A percentile compares a stretch with the other conserved stretches of the same genome.
Conservation (phyloP, 257 asterid species). For the Knoxia roxburghii region DNA sequence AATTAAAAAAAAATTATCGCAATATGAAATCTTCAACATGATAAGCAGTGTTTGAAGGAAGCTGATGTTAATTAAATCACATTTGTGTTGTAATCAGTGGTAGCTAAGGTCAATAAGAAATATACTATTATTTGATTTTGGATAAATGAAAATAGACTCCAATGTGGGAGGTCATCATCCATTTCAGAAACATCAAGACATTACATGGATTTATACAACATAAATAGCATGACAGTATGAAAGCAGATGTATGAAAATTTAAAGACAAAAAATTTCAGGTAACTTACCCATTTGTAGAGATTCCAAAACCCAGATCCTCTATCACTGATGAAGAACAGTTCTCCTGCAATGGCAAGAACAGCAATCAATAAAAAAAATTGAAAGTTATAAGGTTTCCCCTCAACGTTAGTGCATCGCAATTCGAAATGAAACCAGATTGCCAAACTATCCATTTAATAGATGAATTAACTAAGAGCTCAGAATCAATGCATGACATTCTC, state of each 20-base stretch:
- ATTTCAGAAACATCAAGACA: not conserved
- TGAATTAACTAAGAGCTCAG: not conserved
- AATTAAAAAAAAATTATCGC: too few relatives aligned
- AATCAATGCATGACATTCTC: not conserved
- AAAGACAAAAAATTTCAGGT: not conserved
- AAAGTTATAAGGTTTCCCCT: not conserved
- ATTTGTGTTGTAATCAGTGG: not conserved
- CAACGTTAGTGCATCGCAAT: not conserved
- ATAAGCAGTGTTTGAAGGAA: not conserved
- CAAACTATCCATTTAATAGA: not conserved
- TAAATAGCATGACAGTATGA: not conserved
- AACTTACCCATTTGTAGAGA: constrained; percentile 84
- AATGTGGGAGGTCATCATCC: not conserved
- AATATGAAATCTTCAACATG: not conserved
- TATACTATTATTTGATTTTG: not conserved
- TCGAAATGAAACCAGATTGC: not conserved
- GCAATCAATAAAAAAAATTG: constrained; percentile 7
- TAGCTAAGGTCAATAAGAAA: not conserved
- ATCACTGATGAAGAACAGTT: constrained; percentile 83
- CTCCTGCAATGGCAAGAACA: constrained; percentile 54
- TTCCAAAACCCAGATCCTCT: constrained; percentile 92
- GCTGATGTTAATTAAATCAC: not conserved
- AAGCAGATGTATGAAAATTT: constrained; percentile 2
- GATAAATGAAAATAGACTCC: not conserved
- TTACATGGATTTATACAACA: not conserved